phyloP scores from a whole-genome alignment of 768 basidiomycete genomes.

The Hemileccinum rubropunctum region DNA sequence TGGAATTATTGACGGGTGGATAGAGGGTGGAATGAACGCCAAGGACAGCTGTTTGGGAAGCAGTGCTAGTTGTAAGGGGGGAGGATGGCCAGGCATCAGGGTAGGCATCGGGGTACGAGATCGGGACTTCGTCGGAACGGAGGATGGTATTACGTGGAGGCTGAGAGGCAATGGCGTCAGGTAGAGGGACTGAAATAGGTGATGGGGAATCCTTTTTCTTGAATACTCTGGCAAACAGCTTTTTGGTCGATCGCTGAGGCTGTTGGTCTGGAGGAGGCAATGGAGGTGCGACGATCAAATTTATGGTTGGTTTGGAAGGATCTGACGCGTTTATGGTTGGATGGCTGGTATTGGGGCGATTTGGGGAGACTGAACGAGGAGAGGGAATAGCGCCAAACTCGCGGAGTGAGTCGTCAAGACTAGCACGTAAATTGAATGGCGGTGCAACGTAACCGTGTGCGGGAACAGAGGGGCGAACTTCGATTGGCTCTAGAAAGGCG shows the following conservation, averaged over 20 bases:
- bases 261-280: conserved; percentile 12
- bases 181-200: conserved; percentile 25
- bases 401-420: conserved; percentile 24
- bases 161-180: conserved; percentile 22
- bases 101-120: conserved; percentile 8
- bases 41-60: conserved; percentile 48
- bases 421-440: conserved; percentile 26
- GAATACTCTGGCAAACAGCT: conserved; percentile 70
- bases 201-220: conserved; percentile 44
- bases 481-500: conserved; percentile 76
- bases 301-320: conserved; percentile 10
- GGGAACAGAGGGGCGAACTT: conserved; percentile 50
- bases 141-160: conserved; percentile 7
- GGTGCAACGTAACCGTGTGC: conserved; percentile 9
- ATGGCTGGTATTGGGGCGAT: conserved; percentile 4
- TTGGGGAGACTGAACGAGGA: conserved; percentile 13
- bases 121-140: conserved; percentile 17
- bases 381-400: conserved; percentile 19
- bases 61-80: conserved; percentile 7
- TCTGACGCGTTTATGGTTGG: neutral
- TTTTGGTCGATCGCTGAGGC: conserved; percentile 47
- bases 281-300: conserved; percentile 15
- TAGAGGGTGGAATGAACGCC: conserved; percentile 68
- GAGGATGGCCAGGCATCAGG: conserved; percentile 15
- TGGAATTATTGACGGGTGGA: conserved; percentile 40